A percentile compares a stretch with the other conserved stretches of the same genome.
Conservation (phyloP, 2,329 filamentous ascomycete genomes). For the Fusarium sarcochroum region DNA sequence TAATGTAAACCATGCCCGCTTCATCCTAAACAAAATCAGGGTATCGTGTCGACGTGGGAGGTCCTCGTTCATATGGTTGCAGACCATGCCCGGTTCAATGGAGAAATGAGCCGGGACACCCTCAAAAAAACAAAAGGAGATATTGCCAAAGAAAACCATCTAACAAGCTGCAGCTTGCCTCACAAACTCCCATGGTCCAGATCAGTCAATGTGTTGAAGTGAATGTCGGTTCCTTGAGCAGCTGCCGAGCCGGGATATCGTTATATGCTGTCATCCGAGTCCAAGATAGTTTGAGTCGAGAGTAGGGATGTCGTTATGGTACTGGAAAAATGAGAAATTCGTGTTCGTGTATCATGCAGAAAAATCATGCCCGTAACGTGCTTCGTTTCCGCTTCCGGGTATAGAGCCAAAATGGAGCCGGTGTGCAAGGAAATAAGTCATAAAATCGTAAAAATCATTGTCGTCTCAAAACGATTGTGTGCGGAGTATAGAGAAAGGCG, state of each 20-base stretch:
- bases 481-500: background rate
- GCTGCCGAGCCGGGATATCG: constrained; percentile 23
- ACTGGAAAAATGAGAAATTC: constrained; percentile 17
- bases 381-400: constrained; percentile 38
- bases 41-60: constrained; percentile 47
- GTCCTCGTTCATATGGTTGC: constrained; percentile 23
- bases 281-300: constrained; percentile 17
- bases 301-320: constrained; percentile 36
- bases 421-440: constrained; percentile 35
- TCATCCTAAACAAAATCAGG: constrained; percentile 43
- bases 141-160: constrained; percentile 14
- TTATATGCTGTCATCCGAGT: constrained; percentile 36
- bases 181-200: constrained; percentile 4
- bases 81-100: constrained; percentile 14
- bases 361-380: constrained; percentile 39
- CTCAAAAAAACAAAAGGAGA: constrained; percentile 21
- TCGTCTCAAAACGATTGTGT: constrained; percentile 20
- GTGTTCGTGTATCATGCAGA: constrained; percentile 45
- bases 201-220: constrained; percentile 19
- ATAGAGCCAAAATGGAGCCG: constrained; percentile 28
- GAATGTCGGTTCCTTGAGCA: constrained; percentile 12
- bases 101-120: constrained; percentile 15
- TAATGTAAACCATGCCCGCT: constrained; percentile 3
- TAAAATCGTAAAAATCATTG: constrained; percentile 47
- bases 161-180: constrained; percentile 28